Evolutionary conservation across 495 filamentous ascomycete species (phyloP).

Genomic region (Trichoderma reesei): DNA sequence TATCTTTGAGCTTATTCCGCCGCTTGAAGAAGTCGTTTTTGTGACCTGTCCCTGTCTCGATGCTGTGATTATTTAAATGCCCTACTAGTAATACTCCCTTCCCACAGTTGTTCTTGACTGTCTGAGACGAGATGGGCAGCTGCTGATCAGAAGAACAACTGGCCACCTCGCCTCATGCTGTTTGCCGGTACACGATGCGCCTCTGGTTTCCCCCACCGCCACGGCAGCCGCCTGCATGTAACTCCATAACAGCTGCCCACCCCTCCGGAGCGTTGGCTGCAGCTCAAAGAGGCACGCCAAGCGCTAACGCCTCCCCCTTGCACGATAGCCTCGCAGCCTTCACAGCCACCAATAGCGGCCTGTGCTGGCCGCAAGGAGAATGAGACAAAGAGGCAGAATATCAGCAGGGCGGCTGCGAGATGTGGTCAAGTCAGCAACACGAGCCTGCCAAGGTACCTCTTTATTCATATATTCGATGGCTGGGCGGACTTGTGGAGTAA

Average conservation of each 20-base stretch:
- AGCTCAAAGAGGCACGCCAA: not conserved
- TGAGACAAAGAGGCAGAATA: not conserved
- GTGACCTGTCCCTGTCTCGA: not conserved
- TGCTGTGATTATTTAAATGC: not conserved
- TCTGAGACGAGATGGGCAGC: not conserved
- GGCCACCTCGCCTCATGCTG: not conserved
- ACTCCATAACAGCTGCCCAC: not conserved
- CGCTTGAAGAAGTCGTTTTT: not conserved
- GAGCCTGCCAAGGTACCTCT: too few relatives aligned
- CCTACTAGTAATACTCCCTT: too few relatives aligned
- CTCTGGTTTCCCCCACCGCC: too few relatives aligned
- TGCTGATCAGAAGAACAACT: not conserved
- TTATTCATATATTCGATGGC: too few relatives aligned
- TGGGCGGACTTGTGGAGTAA: too few relatives aligned
- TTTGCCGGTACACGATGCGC: not conserved
- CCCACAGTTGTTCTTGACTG: not conserved
- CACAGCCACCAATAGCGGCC: not conserved
- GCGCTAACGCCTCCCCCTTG: not conserved
- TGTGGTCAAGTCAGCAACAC: too few relatives aligned
- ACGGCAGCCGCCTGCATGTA: not conserved
- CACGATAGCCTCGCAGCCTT: not conserved
- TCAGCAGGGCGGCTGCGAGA: not conserved
- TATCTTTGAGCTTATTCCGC: not conserved
- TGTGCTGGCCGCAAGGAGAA: not conserved
- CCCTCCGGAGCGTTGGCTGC: not conserved